Percentiles rank a stretch among this genome's conserved stretches.
Evolutionary conservation across 306 rosid genomes (phyloP).

Genomic region (Trifolium pratense): DNA sequence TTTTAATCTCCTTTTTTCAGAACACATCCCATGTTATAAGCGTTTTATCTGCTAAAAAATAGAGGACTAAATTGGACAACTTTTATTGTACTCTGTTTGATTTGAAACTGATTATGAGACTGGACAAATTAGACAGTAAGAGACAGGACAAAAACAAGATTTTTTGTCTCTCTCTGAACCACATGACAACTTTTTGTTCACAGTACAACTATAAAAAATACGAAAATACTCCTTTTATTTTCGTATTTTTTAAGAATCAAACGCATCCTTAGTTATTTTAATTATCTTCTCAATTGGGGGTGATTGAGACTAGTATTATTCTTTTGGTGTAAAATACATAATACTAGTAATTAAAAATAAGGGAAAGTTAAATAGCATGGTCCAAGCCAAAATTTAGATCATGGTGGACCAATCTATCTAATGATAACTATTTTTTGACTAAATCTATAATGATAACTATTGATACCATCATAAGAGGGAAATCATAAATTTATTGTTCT

Average conservation of each 20-base stretch:
- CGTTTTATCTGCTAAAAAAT: too few species aligned
- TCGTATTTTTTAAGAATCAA: too few species aligned
- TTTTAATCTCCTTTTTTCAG: neutral
- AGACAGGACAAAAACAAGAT: too few species aligned
- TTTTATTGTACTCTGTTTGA: too few species aligned
- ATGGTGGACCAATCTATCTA: neutral
- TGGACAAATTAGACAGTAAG: too few species aligned
- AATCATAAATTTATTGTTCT: neutral
- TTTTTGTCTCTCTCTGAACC: too few species aligned
- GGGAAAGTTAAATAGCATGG: neutral
- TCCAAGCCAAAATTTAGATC: neutral
- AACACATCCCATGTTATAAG: slow-evolving; percentile 2
- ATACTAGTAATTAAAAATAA: neutral
- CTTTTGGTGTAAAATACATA: neutral
- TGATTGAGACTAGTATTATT: neutral
- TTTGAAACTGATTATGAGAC: too few species aligned
- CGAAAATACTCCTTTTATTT: too few species aligned
- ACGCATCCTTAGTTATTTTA: too few species aligned
- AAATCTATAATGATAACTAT: neutral
- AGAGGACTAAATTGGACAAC: too few species aligned
- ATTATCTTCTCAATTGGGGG: neutral
- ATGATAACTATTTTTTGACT: neutral
- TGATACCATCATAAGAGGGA: neutral
- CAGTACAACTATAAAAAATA: too few species aligned
- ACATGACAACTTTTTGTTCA: too few species aligned